Percentiles rank a stretch among this genome's conserved stretches.
These are phyloP conservation scores for Hypoxylon perforatum DNA, from an alignment of 495 filamentous ascomycete species.

Conservation along the genomic window DNA sequence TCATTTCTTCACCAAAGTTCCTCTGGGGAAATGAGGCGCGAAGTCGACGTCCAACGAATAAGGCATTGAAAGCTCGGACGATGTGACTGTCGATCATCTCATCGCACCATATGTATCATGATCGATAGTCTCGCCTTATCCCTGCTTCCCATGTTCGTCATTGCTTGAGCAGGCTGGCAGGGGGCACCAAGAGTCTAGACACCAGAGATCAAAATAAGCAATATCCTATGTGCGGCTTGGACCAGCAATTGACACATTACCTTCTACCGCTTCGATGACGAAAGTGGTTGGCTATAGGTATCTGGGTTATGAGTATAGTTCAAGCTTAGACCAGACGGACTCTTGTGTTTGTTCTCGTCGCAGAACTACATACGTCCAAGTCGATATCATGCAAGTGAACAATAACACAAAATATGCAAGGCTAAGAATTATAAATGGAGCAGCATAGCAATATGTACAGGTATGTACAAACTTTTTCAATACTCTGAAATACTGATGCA, in stretches of 20 bases:
- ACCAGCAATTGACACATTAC: not conserved
- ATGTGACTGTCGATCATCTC: slow-evolving; percentile 46
- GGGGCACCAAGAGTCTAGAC: slow-evolving; percentile 29
- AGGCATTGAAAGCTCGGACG: slow-evolving; percentile 45
- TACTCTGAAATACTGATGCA: slow-evolving; percentile 35
- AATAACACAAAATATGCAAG: slow-evolving; percentile 40
- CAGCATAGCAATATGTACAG: slow-evolving; percentile 21
- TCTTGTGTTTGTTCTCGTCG: too few relatives aligned
- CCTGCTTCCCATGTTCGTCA: slow-evolving; percentile 41
- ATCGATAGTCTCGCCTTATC: slow-evolving; percentile 38
- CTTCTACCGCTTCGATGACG: too few relatives aligned
- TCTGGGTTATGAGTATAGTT: slow-evolving; percentile 2
- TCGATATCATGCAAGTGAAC: slow-evolving; percentile 3
- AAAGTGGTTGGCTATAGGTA: too few relatives aligned
- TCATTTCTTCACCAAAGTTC: slow-evolving; percentile 24
- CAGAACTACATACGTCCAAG: too few relatives aligned
- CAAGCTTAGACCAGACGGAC: not conserved
- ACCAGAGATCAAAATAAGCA: not conserved
- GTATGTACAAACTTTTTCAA: slow-evolving; percentile 16
- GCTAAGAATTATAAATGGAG: slow-evolving; percentile 38
- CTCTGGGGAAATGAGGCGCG: slow-evolving; percentile 43
- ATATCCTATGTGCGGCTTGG: slow-evolving; percentile 4
- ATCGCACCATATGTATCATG: slow-evolving; percentile 44
- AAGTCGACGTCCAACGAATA: slow-evolving; percentile 37
- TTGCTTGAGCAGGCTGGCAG: slow-evolving; percentile 27